Evolutionary conservation across 1,284 basidiomycete species (phyloP), one percentile per base, ranked within the genome.

Genomic region (Abortiporus biennis): DNA sequence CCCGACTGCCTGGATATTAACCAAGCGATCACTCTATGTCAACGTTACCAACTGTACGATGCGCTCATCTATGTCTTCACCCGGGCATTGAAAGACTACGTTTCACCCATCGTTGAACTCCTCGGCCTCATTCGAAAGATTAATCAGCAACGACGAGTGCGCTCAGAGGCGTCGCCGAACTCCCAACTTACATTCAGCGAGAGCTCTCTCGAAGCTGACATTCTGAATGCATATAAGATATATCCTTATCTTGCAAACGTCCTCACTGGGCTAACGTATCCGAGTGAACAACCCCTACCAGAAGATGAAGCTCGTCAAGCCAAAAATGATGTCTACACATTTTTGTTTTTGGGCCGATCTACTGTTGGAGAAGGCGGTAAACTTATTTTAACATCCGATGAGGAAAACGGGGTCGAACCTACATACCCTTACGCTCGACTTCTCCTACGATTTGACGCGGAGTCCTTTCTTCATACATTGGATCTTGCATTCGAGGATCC

Each of bases 31-130:
- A 75, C 66, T 13, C 70, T 99, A 3, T 99, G 96, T 57, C 82
- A 91, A 55, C 72, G 71, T 42, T 78, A 92, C 54, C 71, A 75
- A 22, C 74, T 99, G 2, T 97, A 93, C 68, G 95, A 98, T 57
- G 94, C 95, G 0, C 74, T 99, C 47, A 86, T 95, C 47, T 94
- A 97, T 58, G 85, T 99, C 27, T 96, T 93, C 63, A 96, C 86
- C 9, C 76, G 84, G 30, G 91, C 92, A 2, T 65, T 99, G 54
- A 72, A 72, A 45, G 96, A 99, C 60, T 97, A 86, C 53, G 81
- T 93, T 17, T 81, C 90, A 1, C 95, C 96, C 0, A 66, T 98
- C 4, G 86, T 95, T 44, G 88, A 92, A 53, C 69, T 98, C 8
- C 67, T 97, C 23, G 74, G 71, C 3, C 74, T 95, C 25, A 77